Evolutionary conservation across 768 basidiomycete species (phyloP), one percentile per base, ranked within the genome.

Genomic region (Pleurotus cornucopiae): DNA sequence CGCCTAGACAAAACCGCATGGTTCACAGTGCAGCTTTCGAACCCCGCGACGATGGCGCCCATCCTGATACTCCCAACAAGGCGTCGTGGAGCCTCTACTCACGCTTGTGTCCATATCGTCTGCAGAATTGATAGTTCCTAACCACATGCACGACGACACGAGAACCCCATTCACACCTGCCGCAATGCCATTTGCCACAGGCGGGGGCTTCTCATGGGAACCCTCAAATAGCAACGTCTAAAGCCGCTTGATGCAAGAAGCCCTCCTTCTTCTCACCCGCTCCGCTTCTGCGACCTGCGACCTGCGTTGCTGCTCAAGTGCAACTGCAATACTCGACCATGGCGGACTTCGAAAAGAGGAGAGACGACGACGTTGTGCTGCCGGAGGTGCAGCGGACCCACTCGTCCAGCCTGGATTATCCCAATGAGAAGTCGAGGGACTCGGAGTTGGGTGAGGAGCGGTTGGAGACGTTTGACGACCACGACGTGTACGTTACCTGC

Each of bases 401-500:
- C 11, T 53, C 51, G 16, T 53, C 51, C 18, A 53, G 51, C 25
- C 44, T 45, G 23, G 54, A 55, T 4, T 67, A 64, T 46, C 51
- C 56, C 41, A 58, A 67, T 55, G 71, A 73, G 55, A 71, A 74
- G 34, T 20, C 20, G 2, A 56, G 54, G 43, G 57, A 59, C 21
- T 45, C 57, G 16, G 62, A 67, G 51, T 63, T 68, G 55, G 66
- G 61, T 16, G 58, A 67, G n/a, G 52, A 60, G 3, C 20, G 57
- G n/a, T 62, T 67, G 49, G 67, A 66, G 49, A 55, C 56, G 4
- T 71, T 63, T 39, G 69, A 69, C 20, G 74, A 74, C 51, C 69
- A 72, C 52, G 75, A 76, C 58, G 71, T 73, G 75, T 76, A 58
- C 44, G 71, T 71, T 38, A 16, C 38, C 41, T n/a, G 2, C n/a